Percentiles rank a stretch among this genome's conserved stretches.
phyloP scores from a whole-genome alignment of 495 filamentous ascomycete species.

The Aspergillus funiculosus region DNA sequence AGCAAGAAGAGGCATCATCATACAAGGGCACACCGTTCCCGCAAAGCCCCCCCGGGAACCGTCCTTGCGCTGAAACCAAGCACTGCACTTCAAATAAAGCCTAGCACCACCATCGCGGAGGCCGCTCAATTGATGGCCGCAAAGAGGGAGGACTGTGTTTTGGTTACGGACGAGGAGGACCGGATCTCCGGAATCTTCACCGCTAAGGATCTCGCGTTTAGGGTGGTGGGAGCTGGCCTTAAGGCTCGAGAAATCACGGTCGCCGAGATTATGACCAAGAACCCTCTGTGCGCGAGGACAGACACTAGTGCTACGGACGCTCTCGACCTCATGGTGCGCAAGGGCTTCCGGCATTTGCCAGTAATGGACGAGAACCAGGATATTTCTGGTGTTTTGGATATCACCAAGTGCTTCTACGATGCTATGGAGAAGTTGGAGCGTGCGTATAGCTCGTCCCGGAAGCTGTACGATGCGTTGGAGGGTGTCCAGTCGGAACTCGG shows the following conservation, averaged over 20 bases:
- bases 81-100: conserved; percentile 96
- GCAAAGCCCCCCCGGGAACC: conserved; percentile 92
- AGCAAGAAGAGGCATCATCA: conserved; percentile 88
- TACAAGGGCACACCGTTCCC: conserved; percentile 68
- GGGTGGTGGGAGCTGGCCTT: conserved; percentile 88
- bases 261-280: conserved; percentile 99
- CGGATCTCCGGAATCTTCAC: conserved; percentile 98
- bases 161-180: conserved; percentile 97
- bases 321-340: conserved; percentile 93
- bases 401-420: conserved; percentile 99
- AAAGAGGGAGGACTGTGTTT: conserved; percentile 97
- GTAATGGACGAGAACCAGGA: conserved; percentile 99
- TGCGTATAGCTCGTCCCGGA: conserved; percentile 91
- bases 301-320: conserved; percentile 98
- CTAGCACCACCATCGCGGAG: conserved; percentile 86
- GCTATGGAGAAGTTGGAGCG: conserved; percentile 99
- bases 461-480: conserved; percentile 94
- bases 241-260: conserved; percentile 89
- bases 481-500: conserved; percentile 98
- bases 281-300: conserved; percentile 92
- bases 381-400: conserved; percentile 96
- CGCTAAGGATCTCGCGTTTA: conserved; percentile 96
- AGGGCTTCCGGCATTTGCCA: conserved; percentile 94
- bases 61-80: conserved; percentile 93
- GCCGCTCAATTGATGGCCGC: conserved; percentile 98